Percentiles rank a stretch among this genome's conserved stretches.
Conservation (phyloP, 192 early-diverging fungal species). For the Umbelopsis isabellina region DNA sequence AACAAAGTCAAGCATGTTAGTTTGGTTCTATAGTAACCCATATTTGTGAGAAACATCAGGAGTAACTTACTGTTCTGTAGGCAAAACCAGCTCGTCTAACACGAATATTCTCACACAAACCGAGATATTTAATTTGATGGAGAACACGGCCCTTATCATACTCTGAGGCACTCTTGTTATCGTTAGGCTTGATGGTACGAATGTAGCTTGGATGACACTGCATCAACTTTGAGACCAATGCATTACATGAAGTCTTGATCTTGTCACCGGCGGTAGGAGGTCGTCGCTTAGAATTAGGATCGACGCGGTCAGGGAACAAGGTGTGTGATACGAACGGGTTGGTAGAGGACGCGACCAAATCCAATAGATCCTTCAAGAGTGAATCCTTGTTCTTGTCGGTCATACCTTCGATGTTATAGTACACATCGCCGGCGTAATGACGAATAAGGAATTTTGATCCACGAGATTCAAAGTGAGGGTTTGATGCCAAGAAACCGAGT, state of each 20-base stretch:
- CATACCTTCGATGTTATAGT: constrained; percentile 90
- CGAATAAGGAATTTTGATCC: constrained; percentile 79
- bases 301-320: constrained; percentile 92
- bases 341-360: constrained; percentile 77
- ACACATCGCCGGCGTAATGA: constrained; percentile 98
- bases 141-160: constrained; percentile 91
- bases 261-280: constrained; percentile 97
- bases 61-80: constrained; percentile 54
- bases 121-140: constrained; percentile 97
- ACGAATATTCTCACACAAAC: constrained; percentile 96
- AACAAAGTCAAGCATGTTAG: constrained; percentile 32
- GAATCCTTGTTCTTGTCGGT: constrained; percentile 99
- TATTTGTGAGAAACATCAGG: not conserved
- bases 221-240: constrained; percentile 94
- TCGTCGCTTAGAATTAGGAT: constrained; percentile 89
- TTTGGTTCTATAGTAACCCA: not conserved
- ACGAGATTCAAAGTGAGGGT: constrained; percentile 75
- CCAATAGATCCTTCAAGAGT: constrained; percentile 90
- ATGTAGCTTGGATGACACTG: constrained; percentile 95
- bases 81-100: constrained; percentile 98
- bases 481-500: constrained; percentile 64
- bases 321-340: constrained; percentile 73
- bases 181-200: constrained; percentile 97
- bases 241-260: constrained; percentile 85
- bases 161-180: constrained; percentile 88